These are phyloP conservation scores for Diospyros lotus DNA, from an alignment of 148 eudicot species.

Conservation along the genomic window DNA sequence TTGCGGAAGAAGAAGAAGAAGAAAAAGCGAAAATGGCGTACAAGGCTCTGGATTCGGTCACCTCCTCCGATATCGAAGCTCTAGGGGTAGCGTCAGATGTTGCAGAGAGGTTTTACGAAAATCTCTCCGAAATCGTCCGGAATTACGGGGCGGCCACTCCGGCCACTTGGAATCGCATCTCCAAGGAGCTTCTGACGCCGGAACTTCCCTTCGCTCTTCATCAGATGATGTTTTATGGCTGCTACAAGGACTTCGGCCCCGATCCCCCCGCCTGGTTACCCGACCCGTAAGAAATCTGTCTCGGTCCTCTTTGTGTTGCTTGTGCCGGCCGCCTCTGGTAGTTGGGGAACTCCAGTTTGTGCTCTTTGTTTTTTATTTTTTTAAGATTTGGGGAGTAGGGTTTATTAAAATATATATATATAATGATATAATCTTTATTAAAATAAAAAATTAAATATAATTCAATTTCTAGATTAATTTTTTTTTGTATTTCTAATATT, in stretches of 20 bases:
- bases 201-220: conserved; percentile 74
- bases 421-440: too few relatives aligned
- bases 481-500: too few relatives aligned
- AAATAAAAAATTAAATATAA: too few relatives aligned
- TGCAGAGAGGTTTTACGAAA: conserved; percentile 41
- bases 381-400: too few relatives aligned
- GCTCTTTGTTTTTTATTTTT: too few relatives aligned
- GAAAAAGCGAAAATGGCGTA: conserved; percentile 30
- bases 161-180: conserved; percentile 56
- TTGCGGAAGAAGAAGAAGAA: not conserved
- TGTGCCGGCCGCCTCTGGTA: not conserved
- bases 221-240: conserved; percentile 84
- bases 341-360: too few relatives aligned
- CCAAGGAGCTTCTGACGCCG: conserved; percentile 53
- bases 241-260: conserved; percentile 57
- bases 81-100: conserved; percentile 38
- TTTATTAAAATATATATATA: too few relatives aligned
- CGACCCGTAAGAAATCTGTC: conserved; percentile 37
- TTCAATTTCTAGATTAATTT: too few relatives aligned
- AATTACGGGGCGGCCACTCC: conserved; percentile 52
- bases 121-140: conserved; percentile 41
- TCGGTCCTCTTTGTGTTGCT: not conserved
- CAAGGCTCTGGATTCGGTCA: conserved; percentile 49
- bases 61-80: conserved; percentile 52
- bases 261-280: conserved; percentile 97